Evolutionary conservation across 495 filamentous ascomycete species (phyloP), one percentile per base, ranked within the genome.

Genomic region (Penicillium desertorum): DNA sequence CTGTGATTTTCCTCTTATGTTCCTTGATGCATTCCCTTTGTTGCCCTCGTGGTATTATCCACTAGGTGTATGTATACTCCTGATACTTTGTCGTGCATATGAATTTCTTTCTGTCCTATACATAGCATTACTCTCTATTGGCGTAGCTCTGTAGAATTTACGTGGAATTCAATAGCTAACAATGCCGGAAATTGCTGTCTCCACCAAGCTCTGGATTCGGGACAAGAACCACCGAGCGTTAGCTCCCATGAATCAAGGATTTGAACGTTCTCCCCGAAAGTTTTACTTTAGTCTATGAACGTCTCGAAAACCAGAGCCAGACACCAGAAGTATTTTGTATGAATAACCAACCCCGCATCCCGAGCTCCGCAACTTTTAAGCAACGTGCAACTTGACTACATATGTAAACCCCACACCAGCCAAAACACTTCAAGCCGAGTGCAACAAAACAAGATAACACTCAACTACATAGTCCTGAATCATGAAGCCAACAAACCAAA

Each of bases 51-150:
- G 54, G 17, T 20, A 16, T 23, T 23, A 49, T 57, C 22, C 46
- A 23, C 36, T 32, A 50, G 45, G 54, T 57, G 34, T 57, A 57
- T 57, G 45, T 57, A 57, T 57, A 57, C 54, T 50, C 34, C 34
- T 48, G 44, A 12, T 44, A n/a, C 22, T 43, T 50, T 49, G 12
- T 52, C 47, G 30, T 55, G 54, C 54, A 57, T 50, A 57, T 57
- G 45, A 50, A 42, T 43, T 34, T 44, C 43, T 47, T 55, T 55
- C 20, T 39, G 20, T 45, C 17, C 11, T 17, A 4, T n/a, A 23
- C 2, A 45, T 54, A 20, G 19, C 32, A 25, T 14, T 6, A 6
- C 25, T 32, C 17, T 32, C 8, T 16, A 8, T 17, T 10, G 17
- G 34, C 44, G 17, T 17, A 53, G 42, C 9, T 27, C 11, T 17